Percentiles rank a stretch among this genome's conserved stretches.
Conservation (phyloP, 148 eudicot species). For the Cornus florida region DNA sequence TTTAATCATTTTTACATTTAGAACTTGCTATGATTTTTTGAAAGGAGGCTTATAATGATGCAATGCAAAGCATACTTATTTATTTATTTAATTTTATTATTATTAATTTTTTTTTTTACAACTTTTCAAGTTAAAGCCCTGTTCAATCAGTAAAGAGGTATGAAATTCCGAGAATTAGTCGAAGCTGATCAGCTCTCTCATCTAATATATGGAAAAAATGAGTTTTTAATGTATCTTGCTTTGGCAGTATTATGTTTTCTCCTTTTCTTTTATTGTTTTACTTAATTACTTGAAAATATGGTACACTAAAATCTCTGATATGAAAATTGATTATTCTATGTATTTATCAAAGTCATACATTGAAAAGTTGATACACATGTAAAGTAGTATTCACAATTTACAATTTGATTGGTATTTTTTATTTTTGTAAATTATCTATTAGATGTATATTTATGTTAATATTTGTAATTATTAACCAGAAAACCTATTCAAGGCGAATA, state of each 20-base stretch:
- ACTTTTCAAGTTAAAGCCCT: constrained; percentile 59
- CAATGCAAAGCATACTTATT: not conserved
- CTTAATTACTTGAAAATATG: not conserved
- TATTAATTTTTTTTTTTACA: too few species aligned
- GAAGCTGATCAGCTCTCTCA: not conserved
- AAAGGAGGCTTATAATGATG: too few species aligned
- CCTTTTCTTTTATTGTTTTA: too few species aligned
- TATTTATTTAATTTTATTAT: too few species aligned
- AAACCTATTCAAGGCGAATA: constrained; percentile 64
- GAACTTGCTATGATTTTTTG: not conserved
- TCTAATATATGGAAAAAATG: not conserved
- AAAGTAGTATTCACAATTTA: not conserved
- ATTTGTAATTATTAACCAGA: constrained; percentile 40
- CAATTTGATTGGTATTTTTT: not conserved
- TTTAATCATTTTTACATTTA: not conserved
- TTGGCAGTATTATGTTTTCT: not conserved
- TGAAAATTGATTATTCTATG: not conserved
- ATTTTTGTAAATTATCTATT: not conserved
- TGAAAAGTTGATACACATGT: not conserved
- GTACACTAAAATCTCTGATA: not conserved
- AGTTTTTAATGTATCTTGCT: not conserved
- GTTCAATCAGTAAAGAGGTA: constrained; percentile 65
- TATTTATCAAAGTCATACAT: not conserved
- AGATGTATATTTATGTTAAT: not conserved
- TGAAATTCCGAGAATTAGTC: not conserved